Conservation (phyloP, 768 basidiomycete genomes). For the Macrolepiota albuminosa region DNA sequence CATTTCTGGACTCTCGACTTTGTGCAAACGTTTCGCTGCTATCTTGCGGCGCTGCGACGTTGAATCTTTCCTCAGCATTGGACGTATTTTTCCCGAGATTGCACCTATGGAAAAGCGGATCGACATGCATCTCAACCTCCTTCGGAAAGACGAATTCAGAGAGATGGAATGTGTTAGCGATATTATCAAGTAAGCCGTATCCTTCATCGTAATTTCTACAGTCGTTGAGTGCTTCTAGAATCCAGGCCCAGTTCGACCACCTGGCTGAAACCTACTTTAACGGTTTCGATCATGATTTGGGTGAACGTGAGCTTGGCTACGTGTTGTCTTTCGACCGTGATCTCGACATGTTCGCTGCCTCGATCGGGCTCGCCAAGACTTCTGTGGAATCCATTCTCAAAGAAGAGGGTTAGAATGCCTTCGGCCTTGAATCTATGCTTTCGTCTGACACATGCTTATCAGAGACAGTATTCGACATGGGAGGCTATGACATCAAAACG, state of each 20-base stretch:
- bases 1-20: conserved; percentile 70
- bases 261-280: conserved; percentile 84
- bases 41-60: conserved; percentile 78
- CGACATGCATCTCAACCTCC: conserved; percentile 84
- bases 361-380: conserved; percentile 87
- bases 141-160: conserved; percentile 85
- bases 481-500: conserved; percentile 67
- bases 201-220: conserved; percentile 6
- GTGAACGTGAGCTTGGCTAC: conserved; percentile 85
- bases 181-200: conserved; percentile 65
- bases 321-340: conserved; percentile 83
- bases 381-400: conserved; percentile 66
- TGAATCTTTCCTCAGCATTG: conserved; percentile 81
- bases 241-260: conserved; percentile 92
- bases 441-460: background rate
- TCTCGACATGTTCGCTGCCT: conserved; percentile 90
- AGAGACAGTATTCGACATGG: conserved; percentile 75
- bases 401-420: conserved; percentile 62
- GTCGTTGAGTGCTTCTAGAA: conserved; percentile 39
- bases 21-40: conserved; percentile 88
- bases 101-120: conserved; percentile 86
- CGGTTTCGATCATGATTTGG: conserved; percentile 80
- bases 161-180: conserved; percentile 94
- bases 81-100: conserved; percentile 79
- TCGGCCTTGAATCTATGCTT: background rate